phyloP scores from a whole-genome alignment of 805 yeast genomes.

The Torulaspora indica region DNA sequence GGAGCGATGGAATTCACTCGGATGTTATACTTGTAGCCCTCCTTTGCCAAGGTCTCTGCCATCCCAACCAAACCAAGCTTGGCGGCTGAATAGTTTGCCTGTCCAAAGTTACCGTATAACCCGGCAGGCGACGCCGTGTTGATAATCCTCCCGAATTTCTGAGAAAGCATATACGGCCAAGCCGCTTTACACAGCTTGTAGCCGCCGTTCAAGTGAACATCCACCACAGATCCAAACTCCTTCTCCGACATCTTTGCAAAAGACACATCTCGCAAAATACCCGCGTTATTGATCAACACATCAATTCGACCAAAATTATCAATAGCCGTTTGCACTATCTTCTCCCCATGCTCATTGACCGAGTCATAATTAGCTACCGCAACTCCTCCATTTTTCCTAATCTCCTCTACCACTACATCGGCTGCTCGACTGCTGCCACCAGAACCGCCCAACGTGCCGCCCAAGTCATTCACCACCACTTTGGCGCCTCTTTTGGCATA shows the following conservation, averaged over 20 bases:
- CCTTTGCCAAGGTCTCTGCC: slow-evolving; percentile 92
- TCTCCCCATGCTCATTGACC: slow-evolving; percentile 74
- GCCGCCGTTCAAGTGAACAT: slow-evolving; percentile 88
- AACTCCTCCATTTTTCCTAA: slow-evolving; percentile 61
- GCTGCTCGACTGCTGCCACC: slow-evolving; percentile 73
- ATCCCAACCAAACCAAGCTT: slow-evolving; percentile 86
- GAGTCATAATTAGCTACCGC: slow-evolving; percentile 96
- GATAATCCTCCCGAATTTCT: slow-evolving; percentile 80
- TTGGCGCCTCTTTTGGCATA: slow-evolving; percentile 89
- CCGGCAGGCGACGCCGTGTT: slow-evolving; percentile 99
- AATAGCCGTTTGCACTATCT: slow-evolving; percentile 79
- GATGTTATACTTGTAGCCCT: slow-evolving; percentile 82
- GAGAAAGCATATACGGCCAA: slow-evolving; percentile 84
- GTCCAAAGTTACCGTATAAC: slow-evolving; percentile 94
- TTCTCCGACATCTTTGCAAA: slow-evolving; percentile 80
- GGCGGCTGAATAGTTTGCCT: slow-evolving; percentile 91
- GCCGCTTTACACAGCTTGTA: slow-evolving; percentile 81
- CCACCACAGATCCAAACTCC: slow-evolving; percentile 73
- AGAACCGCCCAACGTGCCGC: slow-evolving; percentile 74
- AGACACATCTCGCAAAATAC: slow-evolving; percentile 82
- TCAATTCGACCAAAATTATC: slow-evolving; percentile 85
- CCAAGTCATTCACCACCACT: slow-evolving; percentile 92
- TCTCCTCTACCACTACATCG: slow-evolving; percentile 83
- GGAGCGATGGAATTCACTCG: slow-evolving; percentile 87
- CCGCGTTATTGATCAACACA: slow-evolving; percentile 88